phyloP scores from a whole-genome alignment of 306 rosid genomes.

The Quercus cerris region DNA sequence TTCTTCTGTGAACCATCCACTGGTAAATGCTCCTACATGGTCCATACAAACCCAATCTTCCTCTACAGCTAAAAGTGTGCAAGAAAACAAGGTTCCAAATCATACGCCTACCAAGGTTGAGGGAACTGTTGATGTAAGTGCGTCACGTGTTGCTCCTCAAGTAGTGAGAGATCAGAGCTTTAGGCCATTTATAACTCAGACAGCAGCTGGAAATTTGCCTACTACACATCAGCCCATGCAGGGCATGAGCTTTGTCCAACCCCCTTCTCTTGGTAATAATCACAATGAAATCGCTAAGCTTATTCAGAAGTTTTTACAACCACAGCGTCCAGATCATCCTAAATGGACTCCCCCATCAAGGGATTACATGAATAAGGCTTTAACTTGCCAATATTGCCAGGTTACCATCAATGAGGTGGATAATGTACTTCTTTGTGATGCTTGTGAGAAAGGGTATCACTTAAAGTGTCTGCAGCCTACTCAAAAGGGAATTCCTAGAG shows the following conservation, averaged over 20 bases:
- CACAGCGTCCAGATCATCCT: constrained; percentile 80
- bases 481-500: constrained; percentile 85
- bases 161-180: constrained; percentile 55
- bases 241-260: constrained; percentile 52
- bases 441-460: constrained; percentile 96
- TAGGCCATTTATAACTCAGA: constrained; percentile 61
- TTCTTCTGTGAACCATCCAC: constrained; percentile 47
- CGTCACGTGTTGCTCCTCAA: constrained; percentile 42
- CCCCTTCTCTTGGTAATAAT: constrained; percentile 54
- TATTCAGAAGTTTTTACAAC: constrained; percentile 78
- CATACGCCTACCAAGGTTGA: constrained; percentile 56
- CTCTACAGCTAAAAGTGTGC: constrained; percentile 49
- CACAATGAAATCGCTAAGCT: constrained; percentile 75
- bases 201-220: constrained; percentile 59
- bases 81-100: constrained; percentile 62
- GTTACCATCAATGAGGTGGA: constrained; percentile 81
- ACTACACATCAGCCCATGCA: constrained; percentile 53
- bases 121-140: constrained; percentile 36
- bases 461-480: constrained; percentile 70
- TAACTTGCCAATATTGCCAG: constrained; percentile 81
- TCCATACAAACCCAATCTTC: constrained; percentile 65
- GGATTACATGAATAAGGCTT: constrained; percentile 94
- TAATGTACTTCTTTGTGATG: constrained; percentile 85
- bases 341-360: constrained; percentile 98
- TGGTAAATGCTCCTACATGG: constrained; percentile 69